Evolutionary conservation across 2,329 filamentous ascomycete species (phyloP).

Genomic region (Fusarium incarnatum): DNA sequence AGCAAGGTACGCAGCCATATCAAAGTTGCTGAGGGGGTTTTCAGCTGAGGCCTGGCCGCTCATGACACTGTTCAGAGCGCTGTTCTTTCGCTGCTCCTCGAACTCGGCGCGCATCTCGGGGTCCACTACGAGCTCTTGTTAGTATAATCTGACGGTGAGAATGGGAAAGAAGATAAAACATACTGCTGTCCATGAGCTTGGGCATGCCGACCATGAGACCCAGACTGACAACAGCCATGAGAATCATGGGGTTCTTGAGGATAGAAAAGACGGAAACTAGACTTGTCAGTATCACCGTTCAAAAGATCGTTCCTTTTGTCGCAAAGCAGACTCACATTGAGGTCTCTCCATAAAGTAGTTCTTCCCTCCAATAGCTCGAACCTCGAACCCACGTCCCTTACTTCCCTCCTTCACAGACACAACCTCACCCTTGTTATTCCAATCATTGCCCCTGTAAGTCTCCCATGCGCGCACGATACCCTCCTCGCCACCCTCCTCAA

Average conservation of each 20-base stretch:
- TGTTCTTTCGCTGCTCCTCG: constrained; percentile 86
- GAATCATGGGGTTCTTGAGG: constrained; percentile 95
- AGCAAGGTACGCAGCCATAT: constrained; percentile 72
- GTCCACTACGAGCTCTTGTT: constrained; percentile 74
- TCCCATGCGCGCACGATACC: constrained; percentile 76
- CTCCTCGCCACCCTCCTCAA: constrained; percentile 42
- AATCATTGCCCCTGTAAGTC: constrained; percentile 89
- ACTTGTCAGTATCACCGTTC: constrained; percentile 5
- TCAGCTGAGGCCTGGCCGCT: constrained; percentile 49
- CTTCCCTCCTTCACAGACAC: constrained; percentile 56
- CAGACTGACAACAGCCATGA: constrained; percentile 87
- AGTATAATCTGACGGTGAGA: background rate
- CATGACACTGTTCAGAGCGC: constrained; percentile 71
- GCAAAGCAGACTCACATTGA: constrained; percentile 70
- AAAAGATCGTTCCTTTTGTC: background rate
- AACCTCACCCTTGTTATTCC: constrained; percentile 83
- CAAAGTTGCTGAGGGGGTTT: constrained; percentile 66
- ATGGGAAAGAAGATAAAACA: constrained; percentile 52
- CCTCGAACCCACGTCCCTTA: constrained; percentile 65
- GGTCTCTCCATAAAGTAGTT: constrained; percentile 81
- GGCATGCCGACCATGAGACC: constrained; percentile 91
- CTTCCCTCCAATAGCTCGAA: constrained; percentile 72
- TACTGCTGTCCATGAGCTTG: constrained; percentile 95
- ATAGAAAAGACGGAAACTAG: constrained; percentile 82
- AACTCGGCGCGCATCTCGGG: constrained; percentile 95